Base-by-base conservation (phyloP, 768 basidiomycete species). In the Pleurotus sapidus region DNA sequence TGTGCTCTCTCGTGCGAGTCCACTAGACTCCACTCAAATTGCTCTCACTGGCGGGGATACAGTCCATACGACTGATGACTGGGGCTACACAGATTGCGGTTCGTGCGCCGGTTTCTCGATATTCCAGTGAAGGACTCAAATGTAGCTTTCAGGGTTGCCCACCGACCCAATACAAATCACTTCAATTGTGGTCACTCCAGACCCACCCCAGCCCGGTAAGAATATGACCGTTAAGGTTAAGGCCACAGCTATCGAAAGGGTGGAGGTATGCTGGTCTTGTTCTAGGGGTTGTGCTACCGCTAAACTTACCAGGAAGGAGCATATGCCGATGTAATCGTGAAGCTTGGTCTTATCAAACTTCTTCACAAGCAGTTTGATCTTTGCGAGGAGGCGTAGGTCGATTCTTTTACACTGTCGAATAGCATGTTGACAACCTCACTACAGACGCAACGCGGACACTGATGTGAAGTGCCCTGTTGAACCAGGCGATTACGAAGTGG, bases 271-370 rank as follows among this genome's bases (percentile, higher is more conserved):
- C 30, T 34, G 30, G 9, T 9, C 30, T 34, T 11, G 30, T 11
- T 54, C 30, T 34, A 34, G 30, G 9, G 30, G 11, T 20, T 9
- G 30, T 11, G 30, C 30, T 34, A 11, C 30, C 11, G 11, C 30
- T 34, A 34, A 34, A 34, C 30, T 34, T 34, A 30, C 7, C 61
- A 98, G 95, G 88, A 95, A 4, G 97, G 97, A 4, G 91, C 96
- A 39, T 91, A 84, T 64, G 96, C 89, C 6, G 86, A 95, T 62
- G 94, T 99, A 3, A 72, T 74, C 1, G 96, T 99, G 56, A 98
- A 98, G 71, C 78, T 98, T n/a, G 97, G 97, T 23, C 74, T 93
- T 25, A 83, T 99, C 67, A 97, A 93, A 75, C 69, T 98, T n/a
- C 74, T 98, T 30, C 71, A 77, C 46, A 97, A 92, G 75, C 67